Evolutionary conservation across 2,329 filamentous ascomycete genomes (phyloP), one percentile per base, ranked within the genome.

Genomic region (Claviceps fusiformis): DNA sequence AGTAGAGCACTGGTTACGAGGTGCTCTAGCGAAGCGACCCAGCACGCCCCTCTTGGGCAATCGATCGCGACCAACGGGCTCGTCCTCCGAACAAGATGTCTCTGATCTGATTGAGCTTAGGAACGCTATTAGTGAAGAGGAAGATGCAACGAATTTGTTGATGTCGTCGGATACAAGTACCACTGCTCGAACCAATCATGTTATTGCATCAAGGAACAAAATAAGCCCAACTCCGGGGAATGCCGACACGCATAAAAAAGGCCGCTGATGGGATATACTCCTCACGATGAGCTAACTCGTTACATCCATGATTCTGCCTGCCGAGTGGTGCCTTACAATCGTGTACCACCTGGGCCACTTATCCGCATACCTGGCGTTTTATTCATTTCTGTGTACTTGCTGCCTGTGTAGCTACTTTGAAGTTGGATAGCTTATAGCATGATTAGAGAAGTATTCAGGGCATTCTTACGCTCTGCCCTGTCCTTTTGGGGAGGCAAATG

Each of bases 1-100:
- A 2, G 84, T 97, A 35, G 93, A 97, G 70, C 86, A 85, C 1
- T 98, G 93, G 90, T 75, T 97, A 57, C 79, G 91, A 57, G 89
- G 89, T 59, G 83, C 95, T 43, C 89, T 89, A 57, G 75, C 78
- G 6, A 85, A 84, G 64, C 76, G 79, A 5, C 75, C 78, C 1
- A 69, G 70, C 24, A 79, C 78, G n/a, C 77, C 78, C 1, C 68
- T 72, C 31, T 58, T 73, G n/a, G 71, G 72, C 24, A 63, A 68
- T 57, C 63, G 67, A 61, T 61, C 65, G 62, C 75, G 66, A 62
- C 64, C 64, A 59, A 60, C 58, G 9, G 62, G 60, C 10, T 44
- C 49, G 50, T 55, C 58, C 31, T 44, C 48, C 6, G 56, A 56
- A n/a, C 50, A 52, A 19, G 71, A 72, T 24, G 74, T 75, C 17